A percentile compares a stretch with the other conserved stretches of the same genome.
Evolutionary conservation across 2,329 filamentous ascomycete species (phyloP).

Genomic region (Geoglossum cookeanum): DNA sequence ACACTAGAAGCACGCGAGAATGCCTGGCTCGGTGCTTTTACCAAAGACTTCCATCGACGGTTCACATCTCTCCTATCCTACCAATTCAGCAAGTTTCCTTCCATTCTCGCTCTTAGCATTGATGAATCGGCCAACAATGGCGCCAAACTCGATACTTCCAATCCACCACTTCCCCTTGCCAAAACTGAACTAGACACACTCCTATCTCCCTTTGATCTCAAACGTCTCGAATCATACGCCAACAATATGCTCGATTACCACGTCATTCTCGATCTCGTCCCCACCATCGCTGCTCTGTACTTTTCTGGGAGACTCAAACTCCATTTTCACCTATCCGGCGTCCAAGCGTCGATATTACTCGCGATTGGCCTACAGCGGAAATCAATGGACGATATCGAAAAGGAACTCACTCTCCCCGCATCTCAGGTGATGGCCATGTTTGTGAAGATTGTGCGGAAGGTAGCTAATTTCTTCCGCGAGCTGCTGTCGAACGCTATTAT

Average conservation of each 20-base stretch:
- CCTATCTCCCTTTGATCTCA: conserved; percentile 83
- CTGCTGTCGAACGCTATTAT: conserved; percentile 51
- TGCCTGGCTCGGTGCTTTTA: conserved; percentile 77
- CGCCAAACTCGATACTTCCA: conserved; percentile 42
- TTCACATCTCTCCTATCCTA: conserved; percentile 82
- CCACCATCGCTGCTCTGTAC: conserved; percentile 62
- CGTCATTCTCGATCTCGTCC: conserved; percentile 84
- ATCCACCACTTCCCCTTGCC: conserved; percentile 36
- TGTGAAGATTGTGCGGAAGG: conserved; percentile 83
- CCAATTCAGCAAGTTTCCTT: conserved; percentile 69
- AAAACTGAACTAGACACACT: conserved; percentile 59
- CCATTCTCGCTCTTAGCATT: conserved; percentile 64
- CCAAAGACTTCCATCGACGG: conserved; percentile 84
- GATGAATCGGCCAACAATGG: conserved; percentile 49
- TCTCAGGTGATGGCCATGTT: conserved; percentile 90
- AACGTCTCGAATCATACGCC: conserved; percentile 84
- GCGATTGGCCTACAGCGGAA: conserved; percentile 84
- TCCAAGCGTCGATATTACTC: conserved; percentile 77
- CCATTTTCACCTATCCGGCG: conserved; percentile 51
- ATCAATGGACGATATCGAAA: conserved; percentile 59
- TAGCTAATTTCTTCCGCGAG: conserved; percentile 56
- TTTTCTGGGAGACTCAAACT: conserved; percentile 58
- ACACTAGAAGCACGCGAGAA: conserved; percentile 44
- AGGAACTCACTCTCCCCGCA: conserved; percentile 53
- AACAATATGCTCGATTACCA: conserved; percentile 98